Evolutionary conservation across 352 stramenopile genomes (phyloP), one percentile per base, ranked within the genome.

Genomic region (Globisporangium barbulae): DNA sequence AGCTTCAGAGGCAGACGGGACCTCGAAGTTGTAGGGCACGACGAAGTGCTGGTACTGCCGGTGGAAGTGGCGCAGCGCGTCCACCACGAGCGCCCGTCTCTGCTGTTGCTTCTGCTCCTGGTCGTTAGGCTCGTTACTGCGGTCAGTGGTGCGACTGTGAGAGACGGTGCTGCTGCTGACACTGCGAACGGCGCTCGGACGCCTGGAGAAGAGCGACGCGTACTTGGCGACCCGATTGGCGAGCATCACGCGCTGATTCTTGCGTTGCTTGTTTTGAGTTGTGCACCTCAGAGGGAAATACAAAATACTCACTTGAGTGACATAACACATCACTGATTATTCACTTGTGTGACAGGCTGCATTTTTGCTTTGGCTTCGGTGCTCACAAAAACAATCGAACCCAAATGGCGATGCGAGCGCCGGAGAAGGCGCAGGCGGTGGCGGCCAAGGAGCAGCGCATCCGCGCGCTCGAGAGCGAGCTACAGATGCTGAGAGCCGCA

Each of bases 21-120:
- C 50, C 22, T 73, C 60, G 56, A 85, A 85, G 42, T 30, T 59
- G 42, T 70, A 76, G 2, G 75, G 75, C 47, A 83, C 73, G 8
- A 82, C 37, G 64, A 85, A 81, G 42, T 85, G 73, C 17, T 64
- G 63, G 33, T 85, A 66, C 39, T 74, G 66, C 21, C 63, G 55
- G 53, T 83, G 42, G 58, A 82, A 85, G 28, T 68, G 64, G 31
- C 55, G 55, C 25, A 85, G 45, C 47, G 77, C 74, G 60, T 68
- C 63, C 41, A 64, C 30, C 10, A 69, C 19, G 17, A 48, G 42
- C 35, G 28, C 30, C 21, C n/a, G 47, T 21, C 25, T 25, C 39
- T 31, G 53, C 42, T 15, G 3, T 22, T 52, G 35, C 35, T 64
- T 35, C 5, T 41, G 17, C 13, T 47, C 3, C 17, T 48, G 53